These are phyloP conservation scores for Suhomyces sp. DNA, from an alignment of 805 yeast genomes.

Conservation along the genomic window DNA sequence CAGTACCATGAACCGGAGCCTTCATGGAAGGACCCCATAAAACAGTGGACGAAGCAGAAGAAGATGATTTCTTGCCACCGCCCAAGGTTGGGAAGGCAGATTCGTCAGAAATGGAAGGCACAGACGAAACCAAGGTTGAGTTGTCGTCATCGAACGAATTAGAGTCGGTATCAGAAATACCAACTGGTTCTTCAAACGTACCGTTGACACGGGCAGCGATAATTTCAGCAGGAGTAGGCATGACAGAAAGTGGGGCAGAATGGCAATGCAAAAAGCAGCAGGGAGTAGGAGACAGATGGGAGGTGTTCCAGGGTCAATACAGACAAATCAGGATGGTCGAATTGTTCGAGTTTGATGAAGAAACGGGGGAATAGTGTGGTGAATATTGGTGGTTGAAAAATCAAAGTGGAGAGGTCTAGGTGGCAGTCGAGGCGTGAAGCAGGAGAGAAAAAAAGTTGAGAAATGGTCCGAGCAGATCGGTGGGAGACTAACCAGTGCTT, in stretches of 20 bases:
- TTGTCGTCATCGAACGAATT: conserved; percentile 6
- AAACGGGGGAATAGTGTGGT: no score
- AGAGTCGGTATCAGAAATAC: conserved; percentile 17
- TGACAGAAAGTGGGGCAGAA: conserved; percentile 15
- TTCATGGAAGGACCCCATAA: conserved; percentile 43
- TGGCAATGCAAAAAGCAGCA: conserved; percentile 6
- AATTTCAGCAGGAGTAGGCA: conserved; percentile 50
- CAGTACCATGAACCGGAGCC: conserved; percentile 17
- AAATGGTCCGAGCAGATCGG: no score
- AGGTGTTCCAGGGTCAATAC: no score
- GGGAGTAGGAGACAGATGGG: conserved; percentile 2
- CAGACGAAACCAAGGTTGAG: conserved; percentile 12
- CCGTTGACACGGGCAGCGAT: conserved; percentile 46
- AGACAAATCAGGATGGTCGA: no score
- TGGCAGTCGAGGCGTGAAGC: no score
- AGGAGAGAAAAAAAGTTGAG: no score
- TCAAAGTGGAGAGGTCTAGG: no score
- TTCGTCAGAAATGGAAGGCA: conserved; percentile 47
- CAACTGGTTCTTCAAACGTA: conserved; percentile 15
- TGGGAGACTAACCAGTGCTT: no score
- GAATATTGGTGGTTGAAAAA: no score
- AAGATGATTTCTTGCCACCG: conserved; percentile 35
- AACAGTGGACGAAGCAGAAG: conserved; percentile 28
- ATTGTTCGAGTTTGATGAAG: no score
- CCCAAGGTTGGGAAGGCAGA: conserved; percentile 69